Conservation (phyloP, 2,329 filamentous ascomycete genomes). For the Chalara sp. region DNA sequence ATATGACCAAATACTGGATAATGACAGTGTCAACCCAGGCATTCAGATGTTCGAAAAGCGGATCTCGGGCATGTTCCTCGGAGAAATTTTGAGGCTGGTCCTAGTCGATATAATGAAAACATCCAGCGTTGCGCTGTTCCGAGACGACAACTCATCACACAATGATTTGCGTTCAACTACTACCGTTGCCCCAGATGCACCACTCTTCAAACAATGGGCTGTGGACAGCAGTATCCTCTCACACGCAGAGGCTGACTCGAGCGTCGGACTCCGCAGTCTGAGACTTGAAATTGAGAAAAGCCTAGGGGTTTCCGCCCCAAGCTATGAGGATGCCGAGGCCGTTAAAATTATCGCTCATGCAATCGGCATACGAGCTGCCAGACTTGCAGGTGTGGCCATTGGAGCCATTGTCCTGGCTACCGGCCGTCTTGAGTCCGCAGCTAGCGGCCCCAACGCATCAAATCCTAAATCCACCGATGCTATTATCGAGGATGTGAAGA, state of each 20-base stretch:
- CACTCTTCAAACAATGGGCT: constrained; percentile 75
- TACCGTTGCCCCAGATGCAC: constrained; percentile 55
- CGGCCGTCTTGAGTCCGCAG: constrained; percentile 53
- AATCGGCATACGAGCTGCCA: constrained; percentile 80
- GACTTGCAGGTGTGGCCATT: constrained; percentile 81
- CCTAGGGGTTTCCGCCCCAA: constrained; percentile 69
- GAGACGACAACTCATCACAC: constrained; percentile 63
- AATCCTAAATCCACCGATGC: constrained; percentile 17
- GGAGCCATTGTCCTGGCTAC: constrained; percentile 78
- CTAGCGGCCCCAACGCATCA: constrained; percentile 2
- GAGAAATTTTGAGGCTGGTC: constrained; percentile 80
- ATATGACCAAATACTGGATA: constrained; percentile 76
- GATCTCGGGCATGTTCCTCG: constrained; percentile 95
- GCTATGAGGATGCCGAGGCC: constrained; percentile 77
- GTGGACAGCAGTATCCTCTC: constrained; percentile 89
- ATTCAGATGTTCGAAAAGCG: constrained; percentile 99
- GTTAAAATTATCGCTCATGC: constrained; percentile 79
- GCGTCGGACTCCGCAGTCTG: constrained; percentile 62
- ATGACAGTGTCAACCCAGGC: constrained; percentile 79
- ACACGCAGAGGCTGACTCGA: constrained; percentile 74
- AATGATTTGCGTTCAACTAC: constrained; percentile 68
- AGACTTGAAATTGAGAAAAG: constrained; percentile 72
- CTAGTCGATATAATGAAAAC: constrained; percentile 68
- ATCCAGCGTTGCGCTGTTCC: constrained; percentile 63
- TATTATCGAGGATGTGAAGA: constrained; percentile 21